Base-by-base conservation (phyloP, 192 early-diverging fungal genomes). In the Backusella macrospora region DNA sequence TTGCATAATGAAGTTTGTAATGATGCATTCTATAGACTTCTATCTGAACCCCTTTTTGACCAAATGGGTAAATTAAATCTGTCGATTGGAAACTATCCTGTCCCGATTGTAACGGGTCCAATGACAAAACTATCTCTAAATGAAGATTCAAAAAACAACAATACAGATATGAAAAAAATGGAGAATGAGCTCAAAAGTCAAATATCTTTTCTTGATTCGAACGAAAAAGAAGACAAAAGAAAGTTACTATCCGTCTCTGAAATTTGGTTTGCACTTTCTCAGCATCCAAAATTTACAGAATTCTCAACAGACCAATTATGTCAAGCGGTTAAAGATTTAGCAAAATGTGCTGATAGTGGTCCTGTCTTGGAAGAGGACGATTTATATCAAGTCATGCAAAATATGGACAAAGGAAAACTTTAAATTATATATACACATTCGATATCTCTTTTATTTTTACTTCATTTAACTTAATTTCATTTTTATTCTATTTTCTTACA, bases 191-290 rank as follows among this genome's bases (percentile, higher is more conserved):
- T 6, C 42, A 68, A 6, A 15, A 18, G 21, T 15, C 67, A 1
- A 7, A 16, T 40, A 15, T 26, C 23, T 18, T 64, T 46, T 26
- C 18, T 64, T n/a, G 46, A 15, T 21, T n/a, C 40, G n/a, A 43
- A 38, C 0, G 38, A 46, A 9, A 26, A 18, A 29, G 39, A 74
- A 26, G 26, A 65, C 10, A 38, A 66, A 23, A 37, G 46, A 14
- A 37, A 43, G 39, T 23, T 71, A 39, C 21, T 75, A 21, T 39
- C 65, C 34, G 48, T 66, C 34, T 43, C 44, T 16, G 68, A 76
- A 47, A 71, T 77, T n/a, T 77, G 70, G 76, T 62, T 67, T 18
- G 6, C 62, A 16, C 67, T 77, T 21, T 15, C 26, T 45, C 69
- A 59, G 14, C 63, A 71, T 55, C 26, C 39, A 40, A 62, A 65